phyloP scores from a whole-genome alignment of 2,329 filamentous ascomycete genomes.

The Tolypocladium tundrense region DNA sequence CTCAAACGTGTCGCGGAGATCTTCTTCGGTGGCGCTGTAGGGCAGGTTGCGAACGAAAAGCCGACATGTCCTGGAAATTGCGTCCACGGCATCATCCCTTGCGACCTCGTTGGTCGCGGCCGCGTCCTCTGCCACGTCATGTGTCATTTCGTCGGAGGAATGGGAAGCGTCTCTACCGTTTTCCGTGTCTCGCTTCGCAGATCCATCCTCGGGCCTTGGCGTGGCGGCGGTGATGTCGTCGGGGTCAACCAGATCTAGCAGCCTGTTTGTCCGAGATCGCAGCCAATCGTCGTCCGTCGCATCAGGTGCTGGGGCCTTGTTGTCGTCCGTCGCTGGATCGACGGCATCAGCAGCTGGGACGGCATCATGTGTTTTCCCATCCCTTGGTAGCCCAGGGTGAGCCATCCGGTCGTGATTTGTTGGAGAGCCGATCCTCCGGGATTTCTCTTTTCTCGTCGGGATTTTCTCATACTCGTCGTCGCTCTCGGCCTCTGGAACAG shows the following conservation, averaged over 20 bases:
- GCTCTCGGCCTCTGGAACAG: slow-evolving; percentile 46
- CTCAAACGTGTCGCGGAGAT: slow-evolving; percentile 62
- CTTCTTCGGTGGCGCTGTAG: slow-evolving; percentile 67
- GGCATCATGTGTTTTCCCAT: slow-evolving; percentile 1
- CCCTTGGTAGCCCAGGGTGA: slow-evolving; percentile 4
- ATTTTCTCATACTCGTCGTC: slow-evolving; percentile 68
- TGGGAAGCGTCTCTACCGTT: slow-evolving; percentile 12
- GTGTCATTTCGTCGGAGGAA: slow-evolving; percentile 14
- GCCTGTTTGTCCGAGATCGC: slow-evolving; percentile 74
- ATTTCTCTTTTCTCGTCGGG: slow-evolving; percentile 40
- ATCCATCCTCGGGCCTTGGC: slow-evolving; percentile 2
- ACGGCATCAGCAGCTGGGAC: slow-evolving; percentile 3
- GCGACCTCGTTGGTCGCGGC: slow-evolving; percentile 18
- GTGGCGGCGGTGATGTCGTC: slow-evolving; percentile 37
- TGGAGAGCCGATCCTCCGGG: slow-evolving; percentile 23
- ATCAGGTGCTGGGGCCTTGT: slow-evolving; percentile 20
- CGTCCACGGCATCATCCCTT: slow-evolving; percentile 32
- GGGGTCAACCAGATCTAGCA: slow-evolving; percentile 75
- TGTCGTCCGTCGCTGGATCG: slow-evolving; percentile 12
- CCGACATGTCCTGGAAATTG: slow-evolving; percentile 62
- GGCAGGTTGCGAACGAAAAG: slow-evolving; percentile 85
- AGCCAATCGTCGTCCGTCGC: slow-evolving; percentile 84
- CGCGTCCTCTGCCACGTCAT: slow-evolving; percentile 16
- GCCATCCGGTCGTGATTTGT: slow-evolving; percentile 3
- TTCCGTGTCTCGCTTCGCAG: slow-evolving; percentile 8